Base-by-base conservation (phyloP, 495 filamentous ascomycete species). In the Poronia punctata region DNA sequence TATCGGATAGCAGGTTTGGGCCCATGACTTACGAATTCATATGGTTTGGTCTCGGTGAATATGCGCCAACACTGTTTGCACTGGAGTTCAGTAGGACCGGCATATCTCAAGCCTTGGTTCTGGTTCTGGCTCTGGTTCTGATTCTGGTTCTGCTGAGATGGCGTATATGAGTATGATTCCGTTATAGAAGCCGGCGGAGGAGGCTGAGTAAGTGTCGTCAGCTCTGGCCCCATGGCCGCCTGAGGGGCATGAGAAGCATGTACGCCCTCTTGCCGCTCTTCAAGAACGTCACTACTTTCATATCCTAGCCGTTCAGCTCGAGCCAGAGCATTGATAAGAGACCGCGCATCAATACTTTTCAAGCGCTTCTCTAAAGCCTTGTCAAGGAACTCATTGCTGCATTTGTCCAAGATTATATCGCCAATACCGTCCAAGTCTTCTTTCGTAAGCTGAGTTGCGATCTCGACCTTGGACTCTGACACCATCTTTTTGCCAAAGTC, bases 251-350 rank as follows among this genome's bases (percentile, higher is more conserved):
- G 52, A 11, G 37, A 22, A 11, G 49, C 46, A n/a, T 54, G 43
- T 18, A 57, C 35, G 19, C 35, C 24, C 26, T 40, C 45, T 17
- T 39, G 57, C 18, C 53, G 46, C 7, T 67, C 59, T 21, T 68
- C 60, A 20, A 72, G 44, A 5, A 66, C 43, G 27, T 74, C 71
- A 22, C 49, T 52, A 3, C 52, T 48, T 30, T 66, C 57, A 37
- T 73, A 74, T 6, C 71, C 71, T 10, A 74, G 61, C 10, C 71
- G 60, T 48, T 72, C 65, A 3, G 71, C 71, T 17, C 57, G 60
- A 1, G 71, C 70, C 7, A 74, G 61, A 20, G 67, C 65, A 35
- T 69, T 73, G 41, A 73, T 61, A 23, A 74, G 51, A 10, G 66
- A 59, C 12, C 61, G 60, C 0, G 68, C 67, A 25, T 68, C 65